Percentiles rank a stretch among this genome's conserved stretches.
Conservation (phyloP, 176 grass and related monocot genomes). For the Neostapfia colusana region DNA sequence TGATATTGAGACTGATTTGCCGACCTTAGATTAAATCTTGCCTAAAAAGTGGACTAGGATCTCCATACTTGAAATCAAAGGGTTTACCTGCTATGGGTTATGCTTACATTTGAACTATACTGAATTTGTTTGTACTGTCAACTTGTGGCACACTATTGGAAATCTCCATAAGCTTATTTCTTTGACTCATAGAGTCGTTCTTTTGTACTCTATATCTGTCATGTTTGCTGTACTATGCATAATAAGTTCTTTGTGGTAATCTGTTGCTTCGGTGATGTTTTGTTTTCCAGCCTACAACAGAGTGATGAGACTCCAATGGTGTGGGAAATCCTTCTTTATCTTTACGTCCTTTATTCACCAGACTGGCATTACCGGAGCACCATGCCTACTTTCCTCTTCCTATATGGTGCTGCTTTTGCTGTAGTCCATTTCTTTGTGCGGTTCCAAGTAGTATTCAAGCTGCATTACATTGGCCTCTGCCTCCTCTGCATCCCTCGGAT, state of each 20-base stretch:
- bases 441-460: conserved; percentile 72
- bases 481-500: conserved; percentile 83
- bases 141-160: neutral
- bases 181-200: neutral
- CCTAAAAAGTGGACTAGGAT: neutral
- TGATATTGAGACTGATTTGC: neutral
- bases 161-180: neutral
- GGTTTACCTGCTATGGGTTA: neutral
- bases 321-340: conserved; percentile 82
- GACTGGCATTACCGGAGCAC: conserved; percentile 88
- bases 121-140: neutral
- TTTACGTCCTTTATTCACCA: conserved; percentile 91
- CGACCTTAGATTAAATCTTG: neutral
- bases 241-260: conserved; percentile 18
- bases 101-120: neutral
- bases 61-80: neutral
- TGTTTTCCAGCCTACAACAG: conserved; percentile 67
- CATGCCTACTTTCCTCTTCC: conserved; percentile 87
- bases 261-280: conserved; percentile 5
- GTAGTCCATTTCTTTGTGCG: conserved; percentile 64
- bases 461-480: conserved; percentile 76
- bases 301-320: conserved; percentile 92
- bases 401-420: conserved; percentile 77
- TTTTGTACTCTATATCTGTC: neutral
- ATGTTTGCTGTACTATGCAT: neutral